phyloP scores from a whole-genome alignment of 2,329 filamentous ascomycete genomes.

The Trichoderma oligosporum region DNA sequence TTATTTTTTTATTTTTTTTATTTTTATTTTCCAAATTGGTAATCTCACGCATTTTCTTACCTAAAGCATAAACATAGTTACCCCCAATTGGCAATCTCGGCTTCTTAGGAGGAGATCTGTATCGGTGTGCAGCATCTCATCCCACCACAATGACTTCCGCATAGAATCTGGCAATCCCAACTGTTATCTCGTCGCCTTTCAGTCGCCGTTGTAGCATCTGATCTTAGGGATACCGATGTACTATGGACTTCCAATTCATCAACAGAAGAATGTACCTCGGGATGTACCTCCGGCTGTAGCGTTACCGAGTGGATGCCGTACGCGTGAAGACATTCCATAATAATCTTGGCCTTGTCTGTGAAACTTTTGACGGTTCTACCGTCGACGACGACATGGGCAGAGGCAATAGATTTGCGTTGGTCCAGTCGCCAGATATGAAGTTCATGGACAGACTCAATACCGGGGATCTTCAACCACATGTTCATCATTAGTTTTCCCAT shows the following conservation, averaged over 20 bases:
- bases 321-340: slow-evolving; percentile 66
- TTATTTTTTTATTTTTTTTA: not conserved
- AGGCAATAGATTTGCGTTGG: slow-evolving; percentile 65
- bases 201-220: slow-evolving; percentile 22
- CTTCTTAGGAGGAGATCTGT: not conserved
- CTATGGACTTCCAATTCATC: slow-evolving; percentile 3
- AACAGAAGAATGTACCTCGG: slow-evolving; percentile 34
- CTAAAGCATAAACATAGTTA: not conserved
- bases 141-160: slow-evolving; percentile 48
- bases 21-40: not conserved
- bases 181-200: slow-evolving; percentile 23
- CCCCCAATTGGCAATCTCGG: not conserved
- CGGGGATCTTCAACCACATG: slow-evolving; percentile 51
- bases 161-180: slow-evolving; percentile 47
- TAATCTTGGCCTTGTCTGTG: slow-evolving; percentile 55
- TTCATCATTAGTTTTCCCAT: not conserved
- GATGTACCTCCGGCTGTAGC: slow-evolving; percentile 58
- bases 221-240: slow-evolving; percentile 16
- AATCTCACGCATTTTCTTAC: not conserved
- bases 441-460: slow-evolving; percentile 65
- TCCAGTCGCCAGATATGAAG: slow-evolving; percentile 71
- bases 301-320: slow-evolving; percentile 71
- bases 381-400: slow-evolving; percentile 63
- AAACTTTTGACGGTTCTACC: slow-evolving; percentile 56
- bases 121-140: slow-evolving; percentile 46